phyloP scores from a whole-genome alignment of 2,329 filamentous ascomycete species.

The Cercospora brassicicola region DNA sequence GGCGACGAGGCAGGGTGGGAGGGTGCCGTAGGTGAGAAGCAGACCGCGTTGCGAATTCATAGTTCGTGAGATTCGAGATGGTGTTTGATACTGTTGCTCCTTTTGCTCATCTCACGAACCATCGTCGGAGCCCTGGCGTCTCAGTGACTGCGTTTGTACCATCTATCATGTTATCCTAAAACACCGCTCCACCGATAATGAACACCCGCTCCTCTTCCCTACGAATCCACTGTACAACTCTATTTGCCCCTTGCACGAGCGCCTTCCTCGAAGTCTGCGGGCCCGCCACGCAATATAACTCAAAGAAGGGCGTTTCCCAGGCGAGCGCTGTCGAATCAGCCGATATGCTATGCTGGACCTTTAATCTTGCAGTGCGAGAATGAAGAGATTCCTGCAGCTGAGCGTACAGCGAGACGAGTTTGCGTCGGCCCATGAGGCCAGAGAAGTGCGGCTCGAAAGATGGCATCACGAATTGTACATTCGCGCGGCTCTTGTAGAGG shows the following conservation, averaged over 20 bases:
- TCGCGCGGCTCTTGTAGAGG: constrained; percentile 88
- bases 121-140: not conserved
- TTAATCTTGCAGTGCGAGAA: constrained; percentile 77
- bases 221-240: constrained; percentile 87
- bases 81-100: not conserved
- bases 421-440: constrained; percentile 39
- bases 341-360: constrained; percentile 77
- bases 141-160: not conserved
- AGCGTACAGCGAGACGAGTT: constrained; percentile 80
- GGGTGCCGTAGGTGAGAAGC: constrained; percentile 54
- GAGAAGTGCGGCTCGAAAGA: constrained; percentile 70
- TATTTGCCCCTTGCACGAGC: constrained; percentile 82
- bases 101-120: not conserved
- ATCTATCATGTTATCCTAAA: constrained; percentile 35
- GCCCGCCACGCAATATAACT: constrained; percentile 92
- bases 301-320: constrained; percentile 88
- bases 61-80: not conserved
- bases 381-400: constrained; percentile 83
- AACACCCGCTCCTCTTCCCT: constrained; percentile 91
- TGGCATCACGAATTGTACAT: constrained; percentile 95
- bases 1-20: constrained; percentile 58
- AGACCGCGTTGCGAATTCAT: not conserved
- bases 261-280: constrained; percentile 62
- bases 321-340: constrained; percentile 77
- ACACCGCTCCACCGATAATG: constrained; percentile 94